These are phyloP conservation scores for Oryza nivara DNA, from an alignment of 176 grass and related monocot species.

Conservation along the genomic window DNA sequence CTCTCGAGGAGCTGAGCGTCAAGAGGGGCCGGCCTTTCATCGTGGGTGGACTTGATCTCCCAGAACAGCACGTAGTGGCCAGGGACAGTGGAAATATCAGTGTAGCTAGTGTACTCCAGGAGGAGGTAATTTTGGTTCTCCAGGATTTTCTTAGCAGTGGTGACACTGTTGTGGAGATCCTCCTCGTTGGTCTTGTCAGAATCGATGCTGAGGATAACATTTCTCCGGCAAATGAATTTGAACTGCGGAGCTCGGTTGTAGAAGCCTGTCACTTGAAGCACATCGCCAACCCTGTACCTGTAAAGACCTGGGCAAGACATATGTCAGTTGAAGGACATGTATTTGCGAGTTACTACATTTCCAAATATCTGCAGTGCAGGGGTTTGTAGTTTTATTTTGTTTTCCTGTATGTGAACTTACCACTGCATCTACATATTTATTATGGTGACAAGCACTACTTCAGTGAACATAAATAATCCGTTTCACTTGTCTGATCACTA, in stretches of 20 bases:
- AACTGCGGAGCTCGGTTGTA: conserved; percentile 73
- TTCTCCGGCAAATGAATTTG: conserved; percentile 79
- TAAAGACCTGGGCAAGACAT: conserved; percentile 61
- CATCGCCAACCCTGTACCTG: conserved; percentile 77
- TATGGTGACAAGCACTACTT: neutral
- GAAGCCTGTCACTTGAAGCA: conserved; percentile 77
- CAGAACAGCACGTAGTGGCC: conserved; percentile 87
- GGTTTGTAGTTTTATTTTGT: neutral
- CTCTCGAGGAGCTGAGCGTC: conserved; percentile 55
- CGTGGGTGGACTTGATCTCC: conserved; percentile 61
- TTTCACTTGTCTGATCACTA: neutral
- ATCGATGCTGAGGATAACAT: conserved; percentile 76
- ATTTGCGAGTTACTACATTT: neutral
- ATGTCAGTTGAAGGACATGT: neutral
- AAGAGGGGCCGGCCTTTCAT: neutral
- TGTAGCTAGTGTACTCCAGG: conserved; percentile 78
- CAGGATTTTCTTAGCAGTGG: conserved; percentile 53
- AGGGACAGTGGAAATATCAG: conserved; percentile 58
- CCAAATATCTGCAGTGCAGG: neutral
- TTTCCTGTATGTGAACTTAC: neutral
- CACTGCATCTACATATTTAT: neutral
- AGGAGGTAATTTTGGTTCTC: conserved; percentile 56
- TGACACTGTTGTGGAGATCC: conserved; percentile 75
- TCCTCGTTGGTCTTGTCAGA: conserved; percentile 82
- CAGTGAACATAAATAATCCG: neutral